phyloP scores from a whole-genome alignment of 1,284 basidiomycete genomes.

The Ganoderma sinense region DNA sequence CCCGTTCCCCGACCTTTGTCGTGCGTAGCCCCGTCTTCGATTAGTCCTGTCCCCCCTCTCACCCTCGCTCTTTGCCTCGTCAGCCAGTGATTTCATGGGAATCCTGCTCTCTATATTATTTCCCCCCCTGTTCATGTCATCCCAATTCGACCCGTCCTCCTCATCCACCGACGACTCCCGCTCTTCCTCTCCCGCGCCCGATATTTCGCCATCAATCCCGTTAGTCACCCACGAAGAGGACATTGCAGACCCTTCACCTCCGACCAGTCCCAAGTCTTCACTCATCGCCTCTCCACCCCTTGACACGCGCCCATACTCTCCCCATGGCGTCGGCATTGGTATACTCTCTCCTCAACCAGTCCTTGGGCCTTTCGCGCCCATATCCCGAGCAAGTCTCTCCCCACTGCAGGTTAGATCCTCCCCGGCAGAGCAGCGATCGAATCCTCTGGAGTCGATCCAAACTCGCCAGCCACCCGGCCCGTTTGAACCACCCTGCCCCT shows the following conservation, averaged over 20 bases:
- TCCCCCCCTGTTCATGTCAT: conserved; percentile 41
- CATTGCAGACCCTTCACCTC: conserved; percentile 21
- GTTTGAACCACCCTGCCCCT: conserved; percentile 21
- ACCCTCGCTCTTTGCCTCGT: not conserved
- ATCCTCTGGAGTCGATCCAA: conserved; percentile 27
- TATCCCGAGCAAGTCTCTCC: conserved; percentile 27
- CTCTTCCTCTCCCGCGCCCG: conserved; percentile 33
- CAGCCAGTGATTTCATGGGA: conserved; percentile 39
- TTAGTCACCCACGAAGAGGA: conserved; percentile 23
- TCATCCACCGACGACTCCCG: conserved; percentile 35
- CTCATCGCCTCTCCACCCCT: conserved; percentile 33
- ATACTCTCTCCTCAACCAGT: conserved; percentile 38
- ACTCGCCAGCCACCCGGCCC: conserved; percentile 22
- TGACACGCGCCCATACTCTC: conserved; percentile 33
- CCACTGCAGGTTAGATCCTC: conserved; percentile 33
- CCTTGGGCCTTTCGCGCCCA: conserved; percentile 33
- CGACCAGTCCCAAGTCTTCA: conserved; percentile 23
- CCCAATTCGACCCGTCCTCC: conserved; percentile 34
- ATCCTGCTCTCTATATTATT: conserved; percentile 43
- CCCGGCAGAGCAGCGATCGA: conserved; percentile 31
- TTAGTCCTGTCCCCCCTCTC: not conserved
- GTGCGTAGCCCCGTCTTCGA: conserved; percentile 8
- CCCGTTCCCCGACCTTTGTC: conserved; percentile 14
- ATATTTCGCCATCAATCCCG: conserved; percentile 17
- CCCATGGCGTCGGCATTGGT: conserved; percentile 40